Percentiles rank a stretch among this genome's conserved stretches.
Evolutionary conservation across 2,329 filamentous ascomycete genomes (phyloP).

Genomic region (Sporothrix protearum): DNA sequence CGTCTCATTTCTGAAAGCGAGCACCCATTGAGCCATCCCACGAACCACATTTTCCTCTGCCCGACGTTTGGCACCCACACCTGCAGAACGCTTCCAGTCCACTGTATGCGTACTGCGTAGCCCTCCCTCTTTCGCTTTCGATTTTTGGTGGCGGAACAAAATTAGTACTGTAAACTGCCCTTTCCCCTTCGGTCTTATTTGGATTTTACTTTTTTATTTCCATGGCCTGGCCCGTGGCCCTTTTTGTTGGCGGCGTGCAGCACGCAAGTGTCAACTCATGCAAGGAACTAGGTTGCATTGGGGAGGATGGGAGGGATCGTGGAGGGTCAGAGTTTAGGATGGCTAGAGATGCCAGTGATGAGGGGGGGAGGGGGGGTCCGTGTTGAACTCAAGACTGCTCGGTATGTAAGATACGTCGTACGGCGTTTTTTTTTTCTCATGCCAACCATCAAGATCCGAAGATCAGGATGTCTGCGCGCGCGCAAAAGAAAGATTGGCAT

Average conservation of each 20-base stretch:
- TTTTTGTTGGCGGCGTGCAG: not conserved
- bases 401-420: too few relatives aligned
- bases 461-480: not conserved
- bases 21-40: not conserved
- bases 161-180: not conserved
- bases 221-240: not conserved
- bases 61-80: not conserved
- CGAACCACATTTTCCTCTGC: not conserved
- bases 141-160: not conserved
- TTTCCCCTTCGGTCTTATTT: not conserved
- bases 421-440: not conserved
- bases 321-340: not conserved
- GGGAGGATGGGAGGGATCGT: not conserved
- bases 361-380: not conserved
- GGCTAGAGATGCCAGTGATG: too few relatives aligned
- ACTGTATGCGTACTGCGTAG: too few relatives aligned
- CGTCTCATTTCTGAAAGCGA: not conserved
- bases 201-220: not conserved
- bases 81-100: not conserved
- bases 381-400: not conserved
- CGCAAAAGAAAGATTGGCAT: not conserved
- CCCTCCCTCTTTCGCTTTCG: not conserved
- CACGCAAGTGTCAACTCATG: constrained; percentile 17
- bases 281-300: constrained; percentile 18
- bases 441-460: not conserved